Percentiles rank a stretch among this genome's conserved stretches.
phyloP scores from a whole-genome alignment of 306 rosid genomes.

The Mucuna pruriens region DNA sequence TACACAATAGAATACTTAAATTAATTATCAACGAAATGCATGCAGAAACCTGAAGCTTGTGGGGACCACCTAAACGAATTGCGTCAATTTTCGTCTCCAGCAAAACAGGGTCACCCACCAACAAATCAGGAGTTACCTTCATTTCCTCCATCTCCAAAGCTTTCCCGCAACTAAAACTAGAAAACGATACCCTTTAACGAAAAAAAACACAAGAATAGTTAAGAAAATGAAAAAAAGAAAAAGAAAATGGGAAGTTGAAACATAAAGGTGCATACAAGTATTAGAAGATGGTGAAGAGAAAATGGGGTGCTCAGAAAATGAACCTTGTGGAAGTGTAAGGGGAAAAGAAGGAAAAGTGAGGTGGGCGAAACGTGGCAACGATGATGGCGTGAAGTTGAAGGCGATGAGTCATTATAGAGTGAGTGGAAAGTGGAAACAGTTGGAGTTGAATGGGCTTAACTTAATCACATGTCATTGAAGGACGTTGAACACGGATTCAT shows the following conservation, averaged over 20 bases:
- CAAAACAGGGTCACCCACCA: constrained; percentile 47
- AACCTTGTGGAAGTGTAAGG: constrained; percentile 46
- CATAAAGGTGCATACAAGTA: neutral
- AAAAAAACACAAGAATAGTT: neutral
- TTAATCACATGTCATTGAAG: neutral
- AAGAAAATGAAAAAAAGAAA: neutral
- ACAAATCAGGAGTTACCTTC: constrained; percentile 34
- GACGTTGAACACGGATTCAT: no score
- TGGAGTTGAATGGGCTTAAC: neutral
- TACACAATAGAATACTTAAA: neutral
- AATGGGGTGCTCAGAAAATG: neutral
- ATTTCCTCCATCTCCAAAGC: constrained; percentile 50
- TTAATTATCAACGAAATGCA: neutral
- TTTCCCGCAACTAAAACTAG: constrained; percentile 38
- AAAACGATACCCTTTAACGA: constrained; percentile 41
- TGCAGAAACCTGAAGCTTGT: constrained; percentile 66
- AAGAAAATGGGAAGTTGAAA: neutral
- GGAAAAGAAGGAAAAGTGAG: constrained; percentile 14
- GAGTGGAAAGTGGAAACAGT: neutral
- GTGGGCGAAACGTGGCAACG: constrained; percentile 13
- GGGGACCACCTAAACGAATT: constrained; percentile 63
- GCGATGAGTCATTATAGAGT: constrained; percentile 44
- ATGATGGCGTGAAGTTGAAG: constrained; percentile 43
- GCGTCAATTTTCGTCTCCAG: constrained; percentile 56
- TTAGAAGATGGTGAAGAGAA: neutral